Percentiles rank a stretch among this genome's conserved stretches.
These are phyloP conservation scores for Groenewaldozyma sp. DNA, from an alignment of 1,139 yeast genomes.

Conservation along the genomic window DNA sequence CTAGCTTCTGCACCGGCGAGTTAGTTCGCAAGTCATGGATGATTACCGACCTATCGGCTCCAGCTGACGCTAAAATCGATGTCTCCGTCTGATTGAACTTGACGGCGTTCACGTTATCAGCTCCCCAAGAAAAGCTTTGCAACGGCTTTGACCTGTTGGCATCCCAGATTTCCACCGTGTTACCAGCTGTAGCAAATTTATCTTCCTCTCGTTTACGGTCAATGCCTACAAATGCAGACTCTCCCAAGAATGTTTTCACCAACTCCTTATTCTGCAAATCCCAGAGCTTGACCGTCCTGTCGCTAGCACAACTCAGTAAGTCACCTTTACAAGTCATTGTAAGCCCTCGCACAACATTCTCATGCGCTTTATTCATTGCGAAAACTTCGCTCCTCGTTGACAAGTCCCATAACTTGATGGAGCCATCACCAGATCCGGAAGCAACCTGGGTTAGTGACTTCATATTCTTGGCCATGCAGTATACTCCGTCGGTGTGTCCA, in stretches of 20 bases:
- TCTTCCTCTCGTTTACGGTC: slow-evolving; percentile 77
- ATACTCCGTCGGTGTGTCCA: slow-evolving; percentile 96
- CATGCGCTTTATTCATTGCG: slow-evolving; percentile 81
- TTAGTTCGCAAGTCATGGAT: slow-evolving; percentile 89
- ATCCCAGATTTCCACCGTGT: slow-evolving; percentile 85
- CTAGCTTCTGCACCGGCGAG: slow-evolving; percentile 85
- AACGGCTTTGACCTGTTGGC: slow-evolving; percentile 65
- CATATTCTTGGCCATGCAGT: slow-evolving; percentile 74
- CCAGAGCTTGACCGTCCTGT: slow-evolving; percentile 87
- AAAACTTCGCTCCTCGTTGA: slow-evolving; percentile 62
- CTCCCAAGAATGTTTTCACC: slow-evolving; percentile 60
- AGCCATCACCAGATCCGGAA: slow-evolving; percentile 92
- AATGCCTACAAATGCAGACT: slow-evolving; percentile 72
- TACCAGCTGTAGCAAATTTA: slow-evolving; percentile 87
- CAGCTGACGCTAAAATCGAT: slow-evolving; percentile 80
- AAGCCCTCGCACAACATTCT: slow-evolving; percentile 82
- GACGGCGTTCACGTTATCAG: slow-evolving; percentile 77
- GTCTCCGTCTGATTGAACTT: slow-evolving; percentile 88
- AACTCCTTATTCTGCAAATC: slow-evolving; percentile 23
- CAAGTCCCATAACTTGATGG: slow-evolving; percentile 87
- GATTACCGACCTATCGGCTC: slow-evolving; percentile 84
- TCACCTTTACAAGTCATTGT: slow-evolving; percentile 63
- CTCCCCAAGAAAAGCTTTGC: slow-evolving; percentile 86
- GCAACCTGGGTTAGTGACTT: slow-evolving; percentile 66
- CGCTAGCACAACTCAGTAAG: slow-evolving; percentile 82